These are phyloP conservation scores for Globisporangium canariense DNA, from an alignment of 352 stramenopile species.

Conservation along the genomic window DNA sequence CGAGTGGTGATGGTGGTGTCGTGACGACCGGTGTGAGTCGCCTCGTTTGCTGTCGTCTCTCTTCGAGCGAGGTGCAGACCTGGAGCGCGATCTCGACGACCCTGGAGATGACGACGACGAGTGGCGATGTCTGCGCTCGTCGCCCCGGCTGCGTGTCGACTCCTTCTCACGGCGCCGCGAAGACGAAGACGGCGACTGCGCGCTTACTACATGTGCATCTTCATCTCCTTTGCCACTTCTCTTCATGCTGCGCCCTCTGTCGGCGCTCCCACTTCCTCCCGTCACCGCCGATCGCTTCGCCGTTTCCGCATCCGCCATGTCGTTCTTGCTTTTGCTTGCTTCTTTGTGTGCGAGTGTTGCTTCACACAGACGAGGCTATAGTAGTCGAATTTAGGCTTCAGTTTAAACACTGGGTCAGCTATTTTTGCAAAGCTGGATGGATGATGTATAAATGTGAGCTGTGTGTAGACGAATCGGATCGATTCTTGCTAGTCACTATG, in stretches of 20 bases:
- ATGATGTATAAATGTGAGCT: too few relatives aligned
- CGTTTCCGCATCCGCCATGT: constrained; percentile 7
- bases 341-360: background rate
- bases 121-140: constrained; percentile 1
- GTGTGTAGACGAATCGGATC: too few relatives aligned
- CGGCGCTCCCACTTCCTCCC: background rate
- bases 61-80: constrained; percentile 24
- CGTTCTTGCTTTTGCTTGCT: background rate
- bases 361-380: background rate
- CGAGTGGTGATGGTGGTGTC: constrained; percentile 8
- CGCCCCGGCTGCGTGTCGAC: background rate
- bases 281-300: background rate
- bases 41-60: constrained; percentile 2
- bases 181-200: background rate
- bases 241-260: background rate
- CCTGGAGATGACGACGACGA: constrained; percentile 1
- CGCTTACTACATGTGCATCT: background rate
- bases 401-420: too few relatives aligned
- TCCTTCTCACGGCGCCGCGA: background rate
- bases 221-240: background rate
- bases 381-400: background rate
- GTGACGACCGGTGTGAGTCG: background rate
- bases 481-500: too few relatives aligned
- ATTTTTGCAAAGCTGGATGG: too few relatives aligned
- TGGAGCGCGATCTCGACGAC: constrained; percentile 15